Evolutionary conservation across 352 stramenopile genomes (phyloP).

Genomic region (Phytophthora macrochlamydospora): DNA sequence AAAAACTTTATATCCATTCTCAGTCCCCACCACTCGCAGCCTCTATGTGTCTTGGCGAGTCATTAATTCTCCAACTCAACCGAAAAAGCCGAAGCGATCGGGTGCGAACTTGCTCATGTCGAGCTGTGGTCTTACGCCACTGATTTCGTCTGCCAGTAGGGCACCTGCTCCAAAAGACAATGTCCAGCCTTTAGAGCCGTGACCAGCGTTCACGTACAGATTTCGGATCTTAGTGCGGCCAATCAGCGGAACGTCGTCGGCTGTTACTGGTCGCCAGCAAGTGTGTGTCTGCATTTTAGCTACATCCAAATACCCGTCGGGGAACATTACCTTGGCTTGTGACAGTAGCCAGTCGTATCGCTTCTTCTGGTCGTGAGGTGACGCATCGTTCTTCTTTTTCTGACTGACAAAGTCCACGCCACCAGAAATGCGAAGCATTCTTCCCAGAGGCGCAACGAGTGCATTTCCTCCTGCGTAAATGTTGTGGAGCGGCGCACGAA

Average conservation of each 20-base stretch:
- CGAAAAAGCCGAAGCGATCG: constrained; percentile 79
- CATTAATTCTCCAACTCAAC: constrained; percentile 32
- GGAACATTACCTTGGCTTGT: constrained; percentile 82
- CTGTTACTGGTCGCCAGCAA: constrained; percentile 83
- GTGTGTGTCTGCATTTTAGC: constrained; percentile 80
- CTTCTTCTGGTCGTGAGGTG: constrained; percentile 71
- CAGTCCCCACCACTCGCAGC: constrained; percentile 14
- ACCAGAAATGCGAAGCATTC: constrained; percentile 75
- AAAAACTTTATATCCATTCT: constrained; percentile 16
- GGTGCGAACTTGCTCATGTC: constrained; percentile 86
- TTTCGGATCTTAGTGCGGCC: constrained; percentile 82
- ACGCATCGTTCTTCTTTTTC: constrained; percentile 60
- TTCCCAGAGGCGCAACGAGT: constrained; percentile 77
- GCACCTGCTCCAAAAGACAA: constrained; percentile 81
- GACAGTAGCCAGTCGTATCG: constrained; percentile 80
- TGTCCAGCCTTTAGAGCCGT: constrained; percentile 88
- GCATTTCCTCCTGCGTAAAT: constrained; percentile 82
- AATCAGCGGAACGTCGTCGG: constrained; percentile 84
- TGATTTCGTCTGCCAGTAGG: constrained; percentile 84
- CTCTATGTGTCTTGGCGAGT: constrained; percentile 26
- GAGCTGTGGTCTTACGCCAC: constrained; percentile 71
- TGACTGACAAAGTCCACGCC: constrained; percentile 78
- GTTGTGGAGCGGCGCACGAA: constrained; percentile 75
- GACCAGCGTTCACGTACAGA: constrained; percentile 85
- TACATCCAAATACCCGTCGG: constrained; percentile 81